Conservation (phyloP, 176 grass and related monocot species). For the Alopecurus myosuroides region DNA sequence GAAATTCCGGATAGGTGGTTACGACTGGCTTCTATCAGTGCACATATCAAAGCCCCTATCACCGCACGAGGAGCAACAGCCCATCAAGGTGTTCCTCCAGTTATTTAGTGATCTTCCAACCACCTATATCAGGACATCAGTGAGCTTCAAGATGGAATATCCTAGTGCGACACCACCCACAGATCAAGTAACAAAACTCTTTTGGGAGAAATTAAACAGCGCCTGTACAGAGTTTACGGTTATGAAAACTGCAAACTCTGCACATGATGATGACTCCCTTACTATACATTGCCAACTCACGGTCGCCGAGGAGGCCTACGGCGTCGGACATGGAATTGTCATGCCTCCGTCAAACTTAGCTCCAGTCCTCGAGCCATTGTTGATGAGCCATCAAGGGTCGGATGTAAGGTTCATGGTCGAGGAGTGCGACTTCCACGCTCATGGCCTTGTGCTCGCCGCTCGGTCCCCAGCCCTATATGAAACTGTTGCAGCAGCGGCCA, state of each 20-base stretch:
- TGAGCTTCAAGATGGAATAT: background rate
- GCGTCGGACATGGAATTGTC: no score
- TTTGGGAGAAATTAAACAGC: background rate
- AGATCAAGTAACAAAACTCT: no score
- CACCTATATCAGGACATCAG: background rate
- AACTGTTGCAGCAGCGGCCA: background rate
- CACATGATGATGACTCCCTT: background rate
- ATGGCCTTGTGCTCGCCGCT: background rate
- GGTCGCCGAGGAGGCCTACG: background rate
- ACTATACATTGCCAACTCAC: background rate
- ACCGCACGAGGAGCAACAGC: background rate
- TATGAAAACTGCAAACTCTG: background rate
- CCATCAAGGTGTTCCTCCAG: no score
- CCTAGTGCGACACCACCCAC: background rate
- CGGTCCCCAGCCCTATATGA: background rate
- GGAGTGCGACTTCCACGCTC: background rate
- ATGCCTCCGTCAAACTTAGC: background rate
- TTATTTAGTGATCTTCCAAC: background rate
- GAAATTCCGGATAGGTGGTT: background rate
- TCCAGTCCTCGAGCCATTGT: background rate
- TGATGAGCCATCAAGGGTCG: background rate
- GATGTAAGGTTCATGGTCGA: background rate
- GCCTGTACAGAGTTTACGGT: background rate
- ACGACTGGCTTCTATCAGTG: background rate
- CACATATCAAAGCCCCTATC: background rate